Evolutionary conservation across 2,329 filamentous ascomycete species (phyloP).

Genomic region (Xylogone sp.): DNA sequence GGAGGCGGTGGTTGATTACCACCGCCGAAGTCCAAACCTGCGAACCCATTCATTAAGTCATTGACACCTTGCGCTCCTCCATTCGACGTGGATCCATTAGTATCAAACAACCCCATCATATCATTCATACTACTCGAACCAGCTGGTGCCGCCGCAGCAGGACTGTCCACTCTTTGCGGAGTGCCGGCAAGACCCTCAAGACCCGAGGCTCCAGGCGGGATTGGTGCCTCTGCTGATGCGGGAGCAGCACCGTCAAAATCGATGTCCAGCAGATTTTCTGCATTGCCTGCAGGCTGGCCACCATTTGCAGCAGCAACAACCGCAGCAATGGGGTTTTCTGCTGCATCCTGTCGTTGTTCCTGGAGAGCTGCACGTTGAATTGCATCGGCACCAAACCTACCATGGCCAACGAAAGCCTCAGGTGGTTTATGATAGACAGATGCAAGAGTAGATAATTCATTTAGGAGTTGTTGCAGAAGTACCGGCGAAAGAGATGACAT

Average conservation of each 20-base stretch:
- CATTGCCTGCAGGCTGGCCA: slow-evolving; percentile 63
- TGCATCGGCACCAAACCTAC: slow-evolving; percentile 87
- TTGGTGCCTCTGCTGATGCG: slow-evolving; percentile 72
- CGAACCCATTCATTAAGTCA: slow-evolving; percentile 72
- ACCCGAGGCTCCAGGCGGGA: slow-evolving; percentile 42
- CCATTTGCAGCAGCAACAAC: slow-evolving; percentile 64
- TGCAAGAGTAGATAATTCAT: slow-evolving; percentile 87
- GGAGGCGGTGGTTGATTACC: slow-evolving; percentile 62
- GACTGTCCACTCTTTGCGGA: slow-evolving; percentile 65
- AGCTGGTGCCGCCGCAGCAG: slow-evolving; percentile 36
- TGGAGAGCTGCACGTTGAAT: slow-evolving; percentile 95
- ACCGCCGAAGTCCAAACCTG: slow-evolving; percentile 70
- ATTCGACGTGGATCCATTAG: slow-evolving; percentile 19
- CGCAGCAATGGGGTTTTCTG: slow-evolving; percentile 90
- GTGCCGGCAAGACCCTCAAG: slow-evolving; percentile 57
- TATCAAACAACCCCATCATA: slow-evolving; percentile 68
- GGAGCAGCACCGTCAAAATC: slow-evolving; percentile 93
- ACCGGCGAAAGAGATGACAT: slow-evolving; percentile 83
- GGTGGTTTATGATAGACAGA: slow-evolving; percentile 99
- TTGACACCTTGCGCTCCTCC: slow-evolving; percentile 25
- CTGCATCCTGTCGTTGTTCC: slow-evolving; percentile 88
- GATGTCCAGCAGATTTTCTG: slow-evolving; percentile 93
- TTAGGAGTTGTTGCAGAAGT: slow-evolving; percentile 84
- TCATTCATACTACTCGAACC: slow-evolving; percentile 68
- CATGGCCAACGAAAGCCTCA: slow-evolving; percentile 96